These are phyloP conservation scores for Macrophomina pseudophaseolina DNA, from an alignment of 2,329 filamentous ascomycete genomes.

Conservation along the genomic window DNA sequence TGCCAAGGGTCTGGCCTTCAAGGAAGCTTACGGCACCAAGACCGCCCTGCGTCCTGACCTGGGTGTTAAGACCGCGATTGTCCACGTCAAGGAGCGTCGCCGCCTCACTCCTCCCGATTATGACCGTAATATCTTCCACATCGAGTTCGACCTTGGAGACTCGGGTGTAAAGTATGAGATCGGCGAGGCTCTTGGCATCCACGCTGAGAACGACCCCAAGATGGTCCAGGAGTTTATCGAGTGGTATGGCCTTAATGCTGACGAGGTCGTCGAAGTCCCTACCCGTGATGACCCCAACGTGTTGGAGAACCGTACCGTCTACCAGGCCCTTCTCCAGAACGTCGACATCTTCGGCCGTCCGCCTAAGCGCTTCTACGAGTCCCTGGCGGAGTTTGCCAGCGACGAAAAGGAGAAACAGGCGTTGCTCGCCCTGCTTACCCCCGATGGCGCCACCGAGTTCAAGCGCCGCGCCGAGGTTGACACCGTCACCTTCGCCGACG, in stretches of 20 bases:
- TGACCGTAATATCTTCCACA: conserved; percentile 99
- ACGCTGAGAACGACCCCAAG: conserved; percentile 86
- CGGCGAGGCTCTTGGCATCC: conserved; percentile 94
- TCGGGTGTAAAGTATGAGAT: conserved; percentile 96
- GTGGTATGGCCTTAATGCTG: conserved; percentile 82
- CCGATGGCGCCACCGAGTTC: conserved; percentile 85
- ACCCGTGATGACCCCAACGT: conserved; percentile 76
- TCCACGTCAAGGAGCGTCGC: conserved; percentile 93
- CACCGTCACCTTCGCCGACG: conserved; percentile 86
- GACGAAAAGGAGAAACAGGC: conserved; percentile 83
- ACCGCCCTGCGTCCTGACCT: conserved; percentile 81
- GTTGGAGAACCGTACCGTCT: conserved; percentile 87
- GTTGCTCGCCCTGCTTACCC: conserved; percentile 75
- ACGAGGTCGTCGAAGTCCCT: conserved; percentile 89
- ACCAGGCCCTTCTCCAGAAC: conserved; percentile 89
- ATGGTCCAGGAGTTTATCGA: conserved; percentile 85
- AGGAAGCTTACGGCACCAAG: conserved; percentile 85
- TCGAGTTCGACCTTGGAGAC: conserved; percentile 92
- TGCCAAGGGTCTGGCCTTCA: conserved; percentile 89
- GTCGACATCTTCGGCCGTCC: conserved; percentile 96
- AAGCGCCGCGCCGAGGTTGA: conserved; percentile 91
- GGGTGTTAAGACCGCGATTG: conserved; percentile 80
- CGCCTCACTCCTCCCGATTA: conserved; percentile 86
- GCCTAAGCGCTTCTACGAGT: conserved; percentile 97
- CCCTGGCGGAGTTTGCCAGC: conserved; percentile 81